Base-by-base conservation (phyloP, 176 grass and related monocot species). In the Musa acuminata region DNA sequence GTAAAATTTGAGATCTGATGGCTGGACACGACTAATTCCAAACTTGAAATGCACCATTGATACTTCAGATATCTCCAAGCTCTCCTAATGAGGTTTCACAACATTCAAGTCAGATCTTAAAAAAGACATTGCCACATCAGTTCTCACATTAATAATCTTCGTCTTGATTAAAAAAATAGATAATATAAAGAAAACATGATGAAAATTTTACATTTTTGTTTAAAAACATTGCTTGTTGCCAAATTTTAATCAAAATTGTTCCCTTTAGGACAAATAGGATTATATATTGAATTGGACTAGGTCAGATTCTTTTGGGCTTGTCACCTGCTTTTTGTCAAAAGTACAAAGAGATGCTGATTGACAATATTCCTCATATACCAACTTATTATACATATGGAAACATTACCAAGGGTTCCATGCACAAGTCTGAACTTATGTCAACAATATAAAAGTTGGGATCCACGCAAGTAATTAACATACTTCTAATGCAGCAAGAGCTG, bases 401-500 rank as follows among this genome's bases (percentile, higher is more conserved):
- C 35, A 43, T 43, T 43, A 43, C 35, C 35, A 43, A 43, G 2
- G 35, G 6, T 43, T 43, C 35, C 35, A 70, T 70, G 67, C 43
- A 70, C 21, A 19, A 51, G 23, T 6, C 17, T 19, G 11, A 13
- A 51, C 12, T n/a, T 25, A 52, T 21, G n/a, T 51, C 7, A 6
- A 63, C 13, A 23, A 14, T 43, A 25, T 49, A 64, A 64, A 62
- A 13, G 35, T 43, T 43, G 6, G 9, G 55, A 49, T 64, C 29
- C 24, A 64, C n/a, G 13, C 9, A 75, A 59, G 77, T 62, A n/a
- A 79, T 53, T 52, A 80, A 68, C 83, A 22, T 89, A 98, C 94
- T 83, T 98, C 87, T 27, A 98, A 81, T 52, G 90, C 90, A 26
- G 84, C 86, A 82, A 98, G 80, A 63, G 87, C 94, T 29, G 94